Evolutionary conservation across 495 filamentous ascomycete genomes (phyloP).

Genomic region (Margaritispora aquatica): DNA sequence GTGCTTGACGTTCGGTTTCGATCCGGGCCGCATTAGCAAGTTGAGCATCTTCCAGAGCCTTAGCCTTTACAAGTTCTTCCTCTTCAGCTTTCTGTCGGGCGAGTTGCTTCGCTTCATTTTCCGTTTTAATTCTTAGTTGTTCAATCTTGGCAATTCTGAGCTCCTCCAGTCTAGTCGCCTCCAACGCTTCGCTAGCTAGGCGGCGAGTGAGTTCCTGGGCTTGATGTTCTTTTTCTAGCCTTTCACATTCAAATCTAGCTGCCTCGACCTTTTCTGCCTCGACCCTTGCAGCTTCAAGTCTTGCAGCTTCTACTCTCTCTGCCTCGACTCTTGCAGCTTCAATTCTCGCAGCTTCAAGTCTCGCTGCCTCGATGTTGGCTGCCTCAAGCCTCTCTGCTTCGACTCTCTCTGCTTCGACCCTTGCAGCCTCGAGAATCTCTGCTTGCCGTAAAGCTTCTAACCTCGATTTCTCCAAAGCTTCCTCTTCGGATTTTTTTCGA

Average conservation of each 20-base stretch:
- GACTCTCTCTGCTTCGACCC: too few species aligned
- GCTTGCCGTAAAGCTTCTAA: too few species aligned
- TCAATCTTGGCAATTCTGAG: not conserved
- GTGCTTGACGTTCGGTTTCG: not conserved
- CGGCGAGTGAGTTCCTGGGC: slow-evolving; percentile 23
- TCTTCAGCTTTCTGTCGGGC: not conserved
- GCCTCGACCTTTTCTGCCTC: not conserved
- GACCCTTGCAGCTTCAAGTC: slow-evolving; percentile 35
- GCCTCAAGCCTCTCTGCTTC: too few species aligned
- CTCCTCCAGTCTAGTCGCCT: not conserved
- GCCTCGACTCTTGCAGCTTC: too few species aligned
- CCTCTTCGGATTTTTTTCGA: too few species aligned
- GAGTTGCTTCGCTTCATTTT: too few species aligned
- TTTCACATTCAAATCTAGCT: not conserved
- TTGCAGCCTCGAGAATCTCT: too few species aligned
- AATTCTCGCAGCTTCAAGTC: too few species aligned
- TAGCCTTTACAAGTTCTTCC: not conserved
- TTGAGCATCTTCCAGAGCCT: not conserved
- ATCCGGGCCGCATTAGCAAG: not conserved
- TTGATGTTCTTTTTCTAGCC: not conserved
- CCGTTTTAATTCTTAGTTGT: too few species aligned
- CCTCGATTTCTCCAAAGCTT: too few species aligned
- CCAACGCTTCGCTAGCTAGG: slow-evolving; percentile 23
- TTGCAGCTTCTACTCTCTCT: too few species aligned
- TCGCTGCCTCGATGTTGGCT: too few species aligned